Conservation (phyloP, 2,329 filamentous ascomycete species). For the Claviceps fusiformis region DNA sequence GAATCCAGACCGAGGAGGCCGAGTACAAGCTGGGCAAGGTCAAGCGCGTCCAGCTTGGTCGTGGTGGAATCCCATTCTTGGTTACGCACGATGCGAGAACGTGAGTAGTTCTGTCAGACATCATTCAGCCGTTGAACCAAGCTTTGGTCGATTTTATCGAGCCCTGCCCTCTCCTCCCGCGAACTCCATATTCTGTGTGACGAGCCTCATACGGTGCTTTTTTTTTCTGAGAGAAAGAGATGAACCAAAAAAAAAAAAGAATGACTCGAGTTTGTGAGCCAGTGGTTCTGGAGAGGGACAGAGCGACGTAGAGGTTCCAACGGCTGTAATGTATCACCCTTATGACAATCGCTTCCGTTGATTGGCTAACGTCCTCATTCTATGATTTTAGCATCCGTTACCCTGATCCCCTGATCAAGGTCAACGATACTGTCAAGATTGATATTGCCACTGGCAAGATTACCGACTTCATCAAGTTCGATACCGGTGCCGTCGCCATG, state of each 20-base stretch:
- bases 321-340: conserved; percentile 47
- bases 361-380: conserved; percentile 20
- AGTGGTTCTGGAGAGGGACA: conserved; percentile 8
- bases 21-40: conserved; percentile 99
- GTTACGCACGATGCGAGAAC: conserved; percentile 99
- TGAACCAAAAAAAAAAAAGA: not conserved
- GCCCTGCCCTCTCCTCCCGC: conserved; percentile 14
- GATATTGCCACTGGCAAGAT: conserved; percentile 96
- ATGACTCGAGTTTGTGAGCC: not conserved
- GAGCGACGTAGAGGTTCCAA: conserved; percentile 11
- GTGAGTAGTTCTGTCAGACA: conserved; percentile 83
- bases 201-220: not conserved
- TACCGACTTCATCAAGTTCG: conserved; percentile 94
- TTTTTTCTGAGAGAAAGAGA: not conserved
- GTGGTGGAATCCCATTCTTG: conserved; percentile 99
- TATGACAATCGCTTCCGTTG: conserved; percentile 4
- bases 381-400: conserved; percentile 72
- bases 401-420: conserved; percentile 95
- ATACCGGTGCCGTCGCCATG: conserved; percentile 97
- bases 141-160: conserved; percentile 59
- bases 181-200: conserved; percentile 6
- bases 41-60: conserved; percentile 98
- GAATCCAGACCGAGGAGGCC: conserved; percentile 96
- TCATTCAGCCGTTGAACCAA: conserved; percentile 99
- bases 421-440: conserved; percentile 99